Base-by-base conservation (phyloP, 2,329 filamentous ascomycete genomes). In the Cytospora paraplurivora region DNA sequence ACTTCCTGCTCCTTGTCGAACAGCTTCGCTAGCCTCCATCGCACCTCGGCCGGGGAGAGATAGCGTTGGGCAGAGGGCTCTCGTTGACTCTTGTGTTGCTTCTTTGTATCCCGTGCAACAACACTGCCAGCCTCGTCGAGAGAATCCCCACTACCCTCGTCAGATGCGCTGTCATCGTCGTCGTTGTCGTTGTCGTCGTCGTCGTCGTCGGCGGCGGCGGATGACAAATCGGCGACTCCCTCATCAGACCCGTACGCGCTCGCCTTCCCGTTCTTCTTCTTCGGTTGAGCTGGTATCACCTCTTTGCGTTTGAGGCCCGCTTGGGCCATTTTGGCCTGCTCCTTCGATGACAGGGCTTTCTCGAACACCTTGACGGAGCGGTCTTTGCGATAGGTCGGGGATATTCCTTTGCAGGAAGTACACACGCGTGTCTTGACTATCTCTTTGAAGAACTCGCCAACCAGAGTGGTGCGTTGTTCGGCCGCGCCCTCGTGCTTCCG, bases 331-430 rank as follows among this genome's bases (percentile, higher is more conserved):
- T 89, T 87, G 50, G 87, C 84, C 73, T 88, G 87, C 41, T 95
- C 88, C 75, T 96, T 96, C 54, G 83, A 77, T 54, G 83, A 85
- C 62, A 97, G 78, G 1, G 90, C 81, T 72, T 91, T 95, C 73
- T 94, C 89, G 76, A 98, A 99, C 60, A 99, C 93, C 76, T 98
- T 99, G 72, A 93, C 90, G 71, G 88, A 95, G 51, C 90, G 85
- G 71, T 99, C 94, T 75, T 96, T 97, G 70, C 94, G 88, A 76
- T 92, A 98, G 2, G 82, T 81, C 12, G 93, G 93, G 15, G 90
- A 93, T 66, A 95, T 86, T 34, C 90, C 90, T 56, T 80, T 78
- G 69, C 85, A 88, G 62, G 78, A 82, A 53, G 80, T 81, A 77
- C 95, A 99, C 71, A 85, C 85, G 70, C 88, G 89, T 54, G 84